Evolutionary conservation across 2,329 filamentous ascomycete species (phyloP).

Genomic region (Diaporthe nobilis): DNA sequence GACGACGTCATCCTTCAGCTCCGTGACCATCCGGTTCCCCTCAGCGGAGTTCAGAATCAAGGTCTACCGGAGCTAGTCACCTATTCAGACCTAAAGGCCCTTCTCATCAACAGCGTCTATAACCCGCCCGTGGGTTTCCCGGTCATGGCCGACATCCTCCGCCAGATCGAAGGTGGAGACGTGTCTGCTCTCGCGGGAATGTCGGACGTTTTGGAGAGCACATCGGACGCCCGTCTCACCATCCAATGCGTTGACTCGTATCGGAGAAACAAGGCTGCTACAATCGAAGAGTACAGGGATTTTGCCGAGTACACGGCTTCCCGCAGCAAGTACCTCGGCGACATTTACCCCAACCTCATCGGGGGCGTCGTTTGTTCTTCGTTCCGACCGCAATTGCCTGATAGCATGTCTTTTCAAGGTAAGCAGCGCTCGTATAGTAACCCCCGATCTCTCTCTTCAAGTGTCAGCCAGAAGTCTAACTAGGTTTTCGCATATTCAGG

Average conservation of each 20-base stretch:
- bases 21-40: not conserved
- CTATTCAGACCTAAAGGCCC: conserved; percentile 3
- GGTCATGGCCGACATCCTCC: not conserved
- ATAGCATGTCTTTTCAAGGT: not conserved
- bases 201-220: not conserved
- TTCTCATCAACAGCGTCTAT: not conserved
- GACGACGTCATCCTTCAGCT: conserved; percentile 3
- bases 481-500: not conserved
- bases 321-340: conserved; percentile 4
- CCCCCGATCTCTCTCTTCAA: not conserved
- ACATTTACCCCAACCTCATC: not conserved
- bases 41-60: not conserved
- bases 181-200: not conserved
- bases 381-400: conserved; percentile 1
- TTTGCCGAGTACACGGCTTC: conserved; percentile 3
- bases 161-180: not conserved
- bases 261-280: not conserved
- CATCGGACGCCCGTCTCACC: not conserved
- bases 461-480: not conserved
- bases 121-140: not conserved
- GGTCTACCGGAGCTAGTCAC: not conserved
- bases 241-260: not conserved
- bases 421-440: not conserved
- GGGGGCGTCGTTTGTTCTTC: not conserved
- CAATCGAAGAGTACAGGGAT: not conserved